Conservation (phyloP, 2,329 filamentous ascomycete genomes). For the Phoma herbarum region DNA sequence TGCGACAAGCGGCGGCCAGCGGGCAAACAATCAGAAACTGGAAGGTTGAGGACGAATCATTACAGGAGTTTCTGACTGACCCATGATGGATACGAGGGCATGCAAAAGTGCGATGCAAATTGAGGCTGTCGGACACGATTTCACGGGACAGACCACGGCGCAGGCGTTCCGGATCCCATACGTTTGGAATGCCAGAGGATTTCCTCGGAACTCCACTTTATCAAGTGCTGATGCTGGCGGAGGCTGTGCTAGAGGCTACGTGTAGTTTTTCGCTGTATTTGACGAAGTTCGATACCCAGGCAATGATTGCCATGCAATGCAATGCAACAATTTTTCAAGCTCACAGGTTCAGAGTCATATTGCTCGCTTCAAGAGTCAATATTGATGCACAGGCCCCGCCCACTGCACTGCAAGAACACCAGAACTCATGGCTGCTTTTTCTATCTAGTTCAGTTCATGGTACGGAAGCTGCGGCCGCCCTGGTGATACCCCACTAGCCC, state of each 20-base stretch:
- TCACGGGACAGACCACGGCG: neutral
- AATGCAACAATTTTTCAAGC: neutral
- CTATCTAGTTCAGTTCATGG: neutral
- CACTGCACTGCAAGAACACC: neutral
- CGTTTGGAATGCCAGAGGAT: neutral
- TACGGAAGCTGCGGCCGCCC: neutral
- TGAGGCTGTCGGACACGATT: neutral
- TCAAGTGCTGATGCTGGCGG: constrained; percentile 21
- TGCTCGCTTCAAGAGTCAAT: neutral
- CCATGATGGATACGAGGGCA: constrained; percentile 4
- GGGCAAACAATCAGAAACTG: constrained; percentile 16
- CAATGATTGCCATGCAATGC: constrained; percentile 16
- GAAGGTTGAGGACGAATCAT: constrained; percentile 15
- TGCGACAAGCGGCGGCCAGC: constrained; percentile 26
- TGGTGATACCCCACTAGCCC: constrained; percentile 9
- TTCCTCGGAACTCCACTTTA: constrained; percentile 16
- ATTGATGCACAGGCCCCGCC: neutral
- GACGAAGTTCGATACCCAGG: constrained; percentile 21
- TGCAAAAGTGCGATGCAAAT: neutral
- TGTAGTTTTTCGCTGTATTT: constrained; percentile 4
- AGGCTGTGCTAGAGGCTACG: constrained; percentile 9
- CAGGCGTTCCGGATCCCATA: constrained; percentile 1
- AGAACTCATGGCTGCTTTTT: neutral
- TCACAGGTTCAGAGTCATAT: neutral
- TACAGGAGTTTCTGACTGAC: constrained; percentile 25